Evolutionary conservation across 805 yeast genomes (phyloP), one percentile per base, ranked within the genome.

Genomic region (Maudiozyma bulderi): DNA sequence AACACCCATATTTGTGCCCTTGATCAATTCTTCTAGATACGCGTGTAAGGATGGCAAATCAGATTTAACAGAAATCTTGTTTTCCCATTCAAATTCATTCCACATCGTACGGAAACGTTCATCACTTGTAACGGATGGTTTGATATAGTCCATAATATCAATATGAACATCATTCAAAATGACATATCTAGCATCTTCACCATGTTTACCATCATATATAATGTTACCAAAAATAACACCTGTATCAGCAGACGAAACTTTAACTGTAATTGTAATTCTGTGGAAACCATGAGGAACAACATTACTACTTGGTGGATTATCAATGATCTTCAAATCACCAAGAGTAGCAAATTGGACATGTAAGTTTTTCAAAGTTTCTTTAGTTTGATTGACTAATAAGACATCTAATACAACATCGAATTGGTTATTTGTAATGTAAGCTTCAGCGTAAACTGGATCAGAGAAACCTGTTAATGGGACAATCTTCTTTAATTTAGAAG

Each of bases 11-110:
- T 91, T 90, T 4, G 99, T 93, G 44, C 87, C 90, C 50, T 75
- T 72, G 10, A 59, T 54, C 47, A 93, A 72, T 59, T 78, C 82
- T 51, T 82, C 84, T 66, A 93, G 73, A 68, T 87, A 93, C 44
- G 79, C 86, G 62, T 83, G 82, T 61, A 95, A 75, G 1, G 86
- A 70, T 33, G 76, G 66, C 54, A 82, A 73, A 47, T 74, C 76
- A 2, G 95, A 80, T 57, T 84, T 82, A 64, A 93, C 86, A 52
- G 90, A 86, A 58, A 93, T 90, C 73, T 93, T 93, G 73, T 93
- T 93, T 70, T 93, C 99, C 99, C 99, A 93, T 71, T 93, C 99
- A 65, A 95, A 93, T 66, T 90, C 97, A 66, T 89, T 88, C 99
- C 99, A 93, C 98, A 90, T 91, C 60, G 82, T 78, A 63, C 99